phyloP scores from a whole-genome alignment of 768 basidiomycete species.

The Leccinum subgranulosum region DNA sequence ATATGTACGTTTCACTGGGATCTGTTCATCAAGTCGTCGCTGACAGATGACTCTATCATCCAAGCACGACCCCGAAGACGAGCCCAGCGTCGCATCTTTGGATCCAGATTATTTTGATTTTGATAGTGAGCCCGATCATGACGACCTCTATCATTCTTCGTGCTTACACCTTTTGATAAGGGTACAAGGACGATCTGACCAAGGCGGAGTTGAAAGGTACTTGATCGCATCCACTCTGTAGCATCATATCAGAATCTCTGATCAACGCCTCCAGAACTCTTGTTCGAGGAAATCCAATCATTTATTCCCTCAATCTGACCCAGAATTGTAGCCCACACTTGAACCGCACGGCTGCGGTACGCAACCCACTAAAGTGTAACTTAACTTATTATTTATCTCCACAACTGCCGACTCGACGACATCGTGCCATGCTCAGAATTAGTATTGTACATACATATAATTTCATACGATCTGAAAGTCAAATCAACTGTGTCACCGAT shows the following conservation, averaged over 20 bases:
- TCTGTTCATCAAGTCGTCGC: background rate
- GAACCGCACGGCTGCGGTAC: background rate
- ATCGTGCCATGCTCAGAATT: conserved; percentile 2
- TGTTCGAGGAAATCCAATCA: conserved; percentile 80
- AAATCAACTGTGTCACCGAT: background rate
- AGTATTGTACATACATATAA: conserved; percentile 27
- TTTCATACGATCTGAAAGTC: conserved; percentile 13
- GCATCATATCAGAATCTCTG: conserved; percentile 7
- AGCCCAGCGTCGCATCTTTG: conserved; percentile 77
- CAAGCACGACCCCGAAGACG: conserved; percentile 86
- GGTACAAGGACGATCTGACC: conserved; percentile 71
- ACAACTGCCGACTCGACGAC: background rate
- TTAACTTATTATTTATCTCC: background rate
- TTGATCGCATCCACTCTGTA: background rate
- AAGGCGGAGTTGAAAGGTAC: conserved; percentile 69
- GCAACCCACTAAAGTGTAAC: background rate
- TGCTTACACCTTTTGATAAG: conserved; percentile 29
- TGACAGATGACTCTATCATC: conserved; percentile 5
- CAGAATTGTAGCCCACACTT: background rate
- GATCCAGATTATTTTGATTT: conserved; percentile 89
- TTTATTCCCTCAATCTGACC: conserved; percentile 63
- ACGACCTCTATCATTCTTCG: background rate
- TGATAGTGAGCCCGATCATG: conserved; percentile 52
- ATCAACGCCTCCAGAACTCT: conserved; percentile 43
- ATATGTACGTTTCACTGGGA: conserved; percentile 46